Conservation (phyloP, 2,329 filamentous ascomycete genomes). For the Alternaria angustiovoidea region DNA sequence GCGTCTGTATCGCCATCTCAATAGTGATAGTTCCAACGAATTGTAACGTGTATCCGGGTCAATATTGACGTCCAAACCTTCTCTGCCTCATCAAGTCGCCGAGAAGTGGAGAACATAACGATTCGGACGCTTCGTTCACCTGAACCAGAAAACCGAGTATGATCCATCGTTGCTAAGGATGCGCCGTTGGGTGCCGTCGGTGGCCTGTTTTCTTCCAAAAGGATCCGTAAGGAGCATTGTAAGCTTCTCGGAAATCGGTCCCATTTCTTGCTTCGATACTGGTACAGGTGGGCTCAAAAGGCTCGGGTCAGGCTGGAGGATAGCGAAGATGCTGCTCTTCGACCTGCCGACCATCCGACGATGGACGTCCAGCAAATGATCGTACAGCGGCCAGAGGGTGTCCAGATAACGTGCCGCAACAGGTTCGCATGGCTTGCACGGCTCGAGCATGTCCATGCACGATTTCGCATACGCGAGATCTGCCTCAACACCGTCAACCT, state of each 20-base stretch:
- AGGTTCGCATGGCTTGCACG: slow-evolving; percentile 41
- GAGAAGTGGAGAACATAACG: not conserved
- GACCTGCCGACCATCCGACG: slow-evolving; percentile 41
- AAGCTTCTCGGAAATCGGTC: slow-evolving; percentile 47
- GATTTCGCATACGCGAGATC: slow-evolving; percentile 46
- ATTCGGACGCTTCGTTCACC: slow-evolving; percentile 24
- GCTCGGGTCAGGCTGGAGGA: slow-evolving; percentile 38
- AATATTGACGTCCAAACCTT: not conserved
- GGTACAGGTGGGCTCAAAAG: slow-evolving; percentile 38
- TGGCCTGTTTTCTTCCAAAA: slow-evolving; percentile 45
- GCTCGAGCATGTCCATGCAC: slow-evolving; percentile 49
- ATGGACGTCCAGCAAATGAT: slow-evolving; percentile 43
- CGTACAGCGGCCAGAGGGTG: slow-evolving; percentile 46
- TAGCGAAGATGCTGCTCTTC: slow-evolving; percentile 48
- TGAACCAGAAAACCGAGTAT: slow-evolving; percentile 48
- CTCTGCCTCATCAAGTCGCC: not conserved
- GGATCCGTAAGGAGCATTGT: slow-evolving; percentile 45
- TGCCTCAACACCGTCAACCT: slow-evolving; percentile 37
- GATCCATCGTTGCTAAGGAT: slow-evolving; percentile 45
- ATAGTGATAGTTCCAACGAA: not conserved
- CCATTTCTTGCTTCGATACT: slow-evolving; percentile 45
- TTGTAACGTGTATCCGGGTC: not conserved
- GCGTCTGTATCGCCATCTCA: not conserved
- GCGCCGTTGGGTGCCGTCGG: slow-evolving; percentile 38
- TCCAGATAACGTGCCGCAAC: slow-evolving; percentile 45